Evolutionary conservation across 2,329 filamentous ascomycete species (phyloP).

Genomic region (Xylaria sp.): DNA sequence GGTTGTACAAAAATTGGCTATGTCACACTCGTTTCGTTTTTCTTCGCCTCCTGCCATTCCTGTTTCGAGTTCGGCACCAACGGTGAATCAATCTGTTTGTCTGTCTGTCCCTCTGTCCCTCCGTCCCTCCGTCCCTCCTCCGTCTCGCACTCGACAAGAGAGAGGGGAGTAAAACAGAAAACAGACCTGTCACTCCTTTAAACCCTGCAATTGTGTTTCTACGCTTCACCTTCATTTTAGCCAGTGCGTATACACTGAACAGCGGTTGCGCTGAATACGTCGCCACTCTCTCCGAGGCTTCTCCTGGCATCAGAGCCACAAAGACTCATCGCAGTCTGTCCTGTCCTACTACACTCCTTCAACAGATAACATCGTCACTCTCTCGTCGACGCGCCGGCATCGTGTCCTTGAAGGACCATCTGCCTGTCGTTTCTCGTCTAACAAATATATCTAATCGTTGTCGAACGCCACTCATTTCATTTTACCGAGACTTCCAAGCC

Average conservation of each 20-base stretch:
- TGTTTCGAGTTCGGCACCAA: constrained; percentile 32
- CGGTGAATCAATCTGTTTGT: constrained; percentile 10
- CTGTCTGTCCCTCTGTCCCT: not conserved
- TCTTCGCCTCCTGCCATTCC: constrained; percentile 6
- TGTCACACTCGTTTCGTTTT: constrained; percentile 15
- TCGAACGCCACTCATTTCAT: constrained; percentile 24
- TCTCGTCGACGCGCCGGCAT: constrained; percentile 19
- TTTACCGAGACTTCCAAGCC: not conserved
- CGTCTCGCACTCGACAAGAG: not conserved
- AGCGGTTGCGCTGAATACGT: too few species aligned
- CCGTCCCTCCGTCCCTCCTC: too few species aligned
- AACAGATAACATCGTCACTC: constrained; percentile 6
- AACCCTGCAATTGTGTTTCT: constrained; percentile 10
- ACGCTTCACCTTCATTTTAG: constrained; percentile 25
- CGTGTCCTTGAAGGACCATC: constrained; percentile 32
- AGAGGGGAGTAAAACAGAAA: not conserved
- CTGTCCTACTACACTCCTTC: not conserved
- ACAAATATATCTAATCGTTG: constrained; percentile 5
- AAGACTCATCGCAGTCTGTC: not conserved
- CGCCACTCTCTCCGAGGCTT: constrained; percentile 20
- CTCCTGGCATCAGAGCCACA: constrained; percentile 18
- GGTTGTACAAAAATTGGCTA: not conserved
- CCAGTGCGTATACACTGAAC: too few species aligned
- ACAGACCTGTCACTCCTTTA: constrained; percentile 14
- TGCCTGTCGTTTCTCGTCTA: not conserved